Evolutionary conservation across 2,329 filamentous ascomycete species (phyloP).

Genomic region (Penicillium sp.): DNA sequence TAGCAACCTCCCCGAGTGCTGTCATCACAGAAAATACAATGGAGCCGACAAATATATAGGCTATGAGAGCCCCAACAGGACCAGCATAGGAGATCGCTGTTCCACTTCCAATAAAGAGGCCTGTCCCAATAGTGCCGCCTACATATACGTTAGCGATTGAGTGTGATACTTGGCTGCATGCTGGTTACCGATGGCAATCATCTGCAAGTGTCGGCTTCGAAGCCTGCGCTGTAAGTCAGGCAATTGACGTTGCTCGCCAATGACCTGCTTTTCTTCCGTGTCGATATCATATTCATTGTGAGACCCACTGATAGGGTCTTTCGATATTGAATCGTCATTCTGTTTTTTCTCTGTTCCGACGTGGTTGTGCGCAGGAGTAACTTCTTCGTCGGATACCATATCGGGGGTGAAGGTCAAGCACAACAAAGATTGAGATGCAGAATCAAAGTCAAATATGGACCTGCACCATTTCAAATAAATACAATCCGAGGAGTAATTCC

Average conservation of each 20-base stretch:
- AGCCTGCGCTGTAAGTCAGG: constrained; percentile 1
- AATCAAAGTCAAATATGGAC: background rate
- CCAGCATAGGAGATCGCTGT: background rate
- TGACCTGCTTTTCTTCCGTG: background rate
- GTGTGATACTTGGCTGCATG: no score
- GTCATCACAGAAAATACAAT: constrained; percentile 1
- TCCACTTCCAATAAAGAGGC: constrained; percentile 1
- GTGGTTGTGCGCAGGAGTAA: background rate
- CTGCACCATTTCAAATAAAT: background rate
- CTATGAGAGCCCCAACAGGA: background rate
- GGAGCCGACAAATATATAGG: constrained; percentile 1
- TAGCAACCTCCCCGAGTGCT: background rate
- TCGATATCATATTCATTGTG: background rate
- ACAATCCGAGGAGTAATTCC: background rate
- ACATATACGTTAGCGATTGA: background rate
- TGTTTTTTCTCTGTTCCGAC: constrained; percentile 2
- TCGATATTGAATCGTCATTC: constrained; percentile 3
- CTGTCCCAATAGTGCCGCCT: background rate
- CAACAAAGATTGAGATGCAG: background rate
- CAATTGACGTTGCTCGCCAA: constrained; percentile 2
- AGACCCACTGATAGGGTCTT: background rate
- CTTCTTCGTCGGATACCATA: constrained; percentile 1
- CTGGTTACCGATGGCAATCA: background rate
- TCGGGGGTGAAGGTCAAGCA: background rate
- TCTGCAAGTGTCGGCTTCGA: constrained; percentile 1